phyloP scores from a whole-genome alignment of 2,329 filamentous ascomycete genomes.

The Clarireedia paspali region DNA sequence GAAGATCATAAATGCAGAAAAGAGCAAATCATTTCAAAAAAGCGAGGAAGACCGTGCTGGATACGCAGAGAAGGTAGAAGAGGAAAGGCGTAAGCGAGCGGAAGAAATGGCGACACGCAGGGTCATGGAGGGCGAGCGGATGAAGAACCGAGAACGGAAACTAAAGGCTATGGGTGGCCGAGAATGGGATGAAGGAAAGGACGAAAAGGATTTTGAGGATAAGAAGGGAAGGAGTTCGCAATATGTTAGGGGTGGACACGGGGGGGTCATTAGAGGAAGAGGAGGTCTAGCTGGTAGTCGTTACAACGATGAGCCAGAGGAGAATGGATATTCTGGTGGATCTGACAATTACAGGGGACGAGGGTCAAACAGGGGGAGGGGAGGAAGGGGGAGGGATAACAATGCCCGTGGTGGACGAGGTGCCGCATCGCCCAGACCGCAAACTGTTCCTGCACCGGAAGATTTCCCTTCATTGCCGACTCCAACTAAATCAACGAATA shows the following conservation, averaged over 20 bases:
- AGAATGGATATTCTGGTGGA: conserved; percentile 1
- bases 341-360: conserved; percentile 17
- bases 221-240: conserved; percentile 20
- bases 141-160: conserved; percentile 30
- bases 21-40: conserved; percentile 52
- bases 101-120: conserved; percentile 24
- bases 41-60: conserved; percentile 61
- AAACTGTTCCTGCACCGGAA: conserved; percentile 15
- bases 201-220: conserved; percentile 27
- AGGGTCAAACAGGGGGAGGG: conserved; percentile 9
- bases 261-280: conserved; percentile 19
- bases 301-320: conserved; percentile 11
- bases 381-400: not conserved
- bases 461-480: conserved; percentile 23
- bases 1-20: conserved; percentile 51
- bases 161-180: conserved; percentile 27
- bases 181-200: conserved; percentile 30
- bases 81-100: conserved; percentile 43
- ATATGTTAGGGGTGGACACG: conserved; percentile 26
- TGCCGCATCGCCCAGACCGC: conserved; percentile 6
- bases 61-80: conserved; percentile 55
- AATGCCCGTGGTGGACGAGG: conserved; percentile 16
- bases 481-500: not conserved
- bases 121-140: conserved; percentile 29
- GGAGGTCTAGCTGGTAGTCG: conserved; percentile 5